These are phyloP conservation scores for Colletotrichum australisinense DNA, from an alignment of 2,329 filamentous ascomycete species.

Conservation along the genomic window DNA sequence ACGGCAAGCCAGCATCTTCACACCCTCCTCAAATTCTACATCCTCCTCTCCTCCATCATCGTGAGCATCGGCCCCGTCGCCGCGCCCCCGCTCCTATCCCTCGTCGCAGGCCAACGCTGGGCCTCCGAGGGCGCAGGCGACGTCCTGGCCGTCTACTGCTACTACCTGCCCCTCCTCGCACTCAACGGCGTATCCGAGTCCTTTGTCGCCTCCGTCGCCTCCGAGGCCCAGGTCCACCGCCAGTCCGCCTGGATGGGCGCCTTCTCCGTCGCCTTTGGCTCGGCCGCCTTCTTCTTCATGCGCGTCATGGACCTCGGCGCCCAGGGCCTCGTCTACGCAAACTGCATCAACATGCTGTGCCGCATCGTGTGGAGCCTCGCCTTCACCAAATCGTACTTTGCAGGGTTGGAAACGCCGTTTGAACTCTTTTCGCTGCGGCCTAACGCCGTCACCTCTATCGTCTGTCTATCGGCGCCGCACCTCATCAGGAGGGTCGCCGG, in stretches of 20 bases:
- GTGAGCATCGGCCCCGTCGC: conserved; percentile 79
- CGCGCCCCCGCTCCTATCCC: conserved; percentile 76
- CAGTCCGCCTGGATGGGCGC: conserved; percentile 88
- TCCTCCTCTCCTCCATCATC: conserved; percentile 77
- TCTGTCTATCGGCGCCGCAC: conserved; percentile 56
- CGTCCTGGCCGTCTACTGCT: conserved; percentile 85
- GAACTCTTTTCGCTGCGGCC: conserved; percentile 56
- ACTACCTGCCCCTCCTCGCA: conserved; percentile 92
- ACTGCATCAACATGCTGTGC: conserved; percentile 89
- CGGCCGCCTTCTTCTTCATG: conserved; percentile 80
- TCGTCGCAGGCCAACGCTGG: conserved; percentile 86
- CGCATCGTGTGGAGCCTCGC: conserved; percentile 82
- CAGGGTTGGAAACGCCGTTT: conserved; percentile 54
- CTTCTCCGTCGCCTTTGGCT: conserved; percentile 82
- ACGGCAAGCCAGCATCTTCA: conserved; percentile 65
- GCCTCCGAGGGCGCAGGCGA: conserved; percentile 75
- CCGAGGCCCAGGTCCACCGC: conserved; percentile 75
- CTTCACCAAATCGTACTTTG: conserved; percentile 79
- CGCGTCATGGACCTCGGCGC: conserved; percentile 78
- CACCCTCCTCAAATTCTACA: conserved; percentile 78
- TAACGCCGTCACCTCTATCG: conserved; percentile 52
- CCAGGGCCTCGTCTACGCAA: conserved; percentile 84
- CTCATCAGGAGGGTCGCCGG: conserved; percentile 47
- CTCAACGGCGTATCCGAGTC: conserved; percentile 93
- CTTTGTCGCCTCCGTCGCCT: conserved; percentile 90